A percentile compares a stretch with the other conserved stretches of the same genome.
Conservation (phyloP, 2,329 filamentous ascomycete genomes). For the Xylariales sp. region DNA sequence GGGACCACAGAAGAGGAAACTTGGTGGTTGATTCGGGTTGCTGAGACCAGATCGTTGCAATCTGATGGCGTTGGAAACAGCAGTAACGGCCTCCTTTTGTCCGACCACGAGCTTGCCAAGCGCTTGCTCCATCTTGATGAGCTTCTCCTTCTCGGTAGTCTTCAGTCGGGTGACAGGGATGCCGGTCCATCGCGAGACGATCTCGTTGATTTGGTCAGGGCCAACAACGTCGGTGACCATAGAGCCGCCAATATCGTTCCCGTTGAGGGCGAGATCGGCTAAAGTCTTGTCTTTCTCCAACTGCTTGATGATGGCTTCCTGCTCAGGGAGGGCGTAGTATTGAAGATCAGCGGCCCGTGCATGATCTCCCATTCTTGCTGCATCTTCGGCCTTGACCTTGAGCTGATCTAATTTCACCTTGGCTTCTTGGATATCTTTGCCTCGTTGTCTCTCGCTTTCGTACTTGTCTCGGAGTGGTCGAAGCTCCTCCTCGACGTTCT, state of each 20-base stretch:
- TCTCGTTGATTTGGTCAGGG: conserved; percentile 98
- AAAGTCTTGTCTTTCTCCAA: conserved; percentile 77
- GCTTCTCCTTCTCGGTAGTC: conserved; percentile 95
- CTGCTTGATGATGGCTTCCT: conserved; percentile 71
- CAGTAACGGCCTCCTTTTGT: conserved; percentile 87
- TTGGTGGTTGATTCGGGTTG: conserved; percentile 95
- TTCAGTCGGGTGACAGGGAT: conserved; percentile 92
- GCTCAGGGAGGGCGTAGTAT: conserved; percentile 96
- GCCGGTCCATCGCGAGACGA: conserved; percentile 95
- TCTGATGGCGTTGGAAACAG: conserved; percentile 93
- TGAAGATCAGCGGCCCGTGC: conserved; percentile 87
- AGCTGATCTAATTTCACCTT: conserved; percentile 93
- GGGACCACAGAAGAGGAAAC: conserved; percentile 97
- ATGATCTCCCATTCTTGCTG: conserved; percentile 81
- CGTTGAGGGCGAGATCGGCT: conserved; percentile 67
- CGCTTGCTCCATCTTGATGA: conserved; percentile 92
- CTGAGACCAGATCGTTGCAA: conserved; percentile 89
- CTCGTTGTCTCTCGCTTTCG: conserved; percentile 84
- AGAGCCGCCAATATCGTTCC: conserved; percentile 58
- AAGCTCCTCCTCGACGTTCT: conserved; percentile 91
- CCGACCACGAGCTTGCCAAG: conserved; percentile 83
- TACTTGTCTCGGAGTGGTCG: conserved; percentile 92
- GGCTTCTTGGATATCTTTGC: conserved; percentile 86
- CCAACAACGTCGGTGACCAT: conserved; percentile 92
- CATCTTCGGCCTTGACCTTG: conserved; percentile 87